phyloP scores from a whole-genome alignment of 2,329 filamentous ascomycete species.

The Ilyonectria sp. region DNA sequence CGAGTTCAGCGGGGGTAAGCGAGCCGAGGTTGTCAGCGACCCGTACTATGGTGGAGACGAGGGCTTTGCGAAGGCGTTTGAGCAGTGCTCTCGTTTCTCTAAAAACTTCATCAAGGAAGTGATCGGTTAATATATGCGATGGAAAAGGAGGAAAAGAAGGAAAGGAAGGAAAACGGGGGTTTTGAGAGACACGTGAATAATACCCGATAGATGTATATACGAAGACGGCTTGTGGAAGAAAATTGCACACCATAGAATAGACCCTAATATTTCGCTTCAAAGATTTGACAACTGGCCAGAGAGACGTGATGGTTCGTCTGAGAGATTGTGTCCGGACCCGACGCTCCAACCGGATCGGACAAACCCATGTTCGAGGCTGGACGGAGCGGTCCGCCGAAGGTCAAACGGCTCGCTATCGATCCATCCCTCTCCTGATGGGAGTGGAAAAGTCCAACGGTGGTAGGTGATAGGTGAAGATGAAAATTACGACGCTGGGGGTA shows the following conservation, averaged over 20 bases:
- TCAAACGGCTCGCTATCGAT: conserved; percentile 8
- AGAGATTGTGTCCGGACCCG: conserved; percentile 2
- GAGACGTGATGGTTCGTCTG: conserved; percentile 10
- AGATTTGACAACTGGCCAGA: background rate
- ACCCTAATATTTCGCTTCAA: conserved; percentile 18
- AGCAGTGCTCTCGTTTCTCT: conserved; percentile 85
- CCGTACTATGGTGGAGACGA: conserved; percentile 92
- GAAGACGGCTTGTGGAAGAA: conserved; percentile 1
- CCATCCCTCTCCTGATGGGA: conserved; percentile 15
- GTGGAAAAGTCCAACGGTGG: background rate
- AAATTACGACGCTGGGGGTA: conserved; percentile 25
- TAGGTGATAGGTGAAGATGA: conserved; percentile 22
- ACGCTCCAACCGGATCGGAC: conserved; percentile 11
- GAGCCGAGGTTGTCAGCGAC: conserved; percentile 82
- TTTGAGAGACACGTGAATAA: conserved; percentile 36
- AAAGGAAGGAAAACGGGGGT: background rate
- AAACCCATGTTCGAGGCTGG: conserved; percentile 21
- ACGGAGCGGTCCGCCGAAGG: conserved; percentile 31
- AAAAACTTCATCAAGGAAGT: conserved; percentile 80
- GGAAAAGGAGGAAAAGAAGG: conserved; percentile 21
- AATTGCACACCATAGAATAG: conserved; percentile 27
- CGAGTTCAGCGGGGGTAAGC: conserved; percentile 77
- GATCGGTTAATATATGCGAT: conserved; percentile 42
- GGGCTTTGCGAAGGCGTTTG: conserved; percentile 89
- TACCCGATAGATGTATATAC: conserved; percentile 45